These are phyloP conservation scores for Gloeostereum incarnatum DNA, from an alignment of 768 basidiomycete genomes.

Conservation along the genomic window DNA sequence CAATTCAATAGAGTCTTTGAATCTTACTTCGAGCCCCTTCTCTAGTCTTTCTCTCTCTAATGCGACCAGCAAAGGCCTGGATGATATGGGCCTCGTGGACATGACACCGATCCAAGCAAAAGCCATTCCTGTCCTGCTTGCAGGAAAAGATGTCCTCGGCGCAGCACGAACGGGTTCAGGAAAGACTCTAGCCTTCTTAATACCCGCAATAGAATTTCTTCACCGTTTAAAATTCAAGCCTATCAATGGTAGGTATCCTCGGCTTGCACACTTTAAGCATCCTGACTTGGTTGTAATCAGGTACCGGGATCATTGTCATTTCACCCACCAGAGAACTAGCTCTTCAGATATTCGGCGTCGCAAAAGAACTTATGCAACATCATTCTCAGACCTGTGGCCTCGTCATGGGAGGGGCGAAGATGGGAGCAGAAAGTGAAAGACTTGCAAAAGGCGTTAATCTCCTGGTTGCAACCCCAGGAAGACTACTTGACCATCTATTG, in stretches of 20 bases:
- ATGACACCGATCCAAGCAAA: conserved; percentile 94
- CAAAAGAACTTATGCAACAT: conserved; percentile 87
- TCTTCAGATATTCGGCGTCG: conserved; percentile 96
- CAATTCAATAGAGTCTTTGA: no score
- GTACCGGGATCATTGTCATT: conserved; percentile 91
- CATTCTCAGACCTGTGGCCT: conserved; percentile 95
- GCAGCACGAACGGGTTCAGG: conserved; percentile 96
- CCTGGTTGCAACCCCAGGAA: conserved; percentile 92
- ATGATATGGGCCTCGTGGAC: conserved; percentile 79
- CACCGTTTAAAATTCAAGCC: conserved; percentile 95
- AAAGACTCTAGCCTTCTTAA: conserved; percentile 94
- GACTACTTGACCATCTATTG: conserved; percentile 92
- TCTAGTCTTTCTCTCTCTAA: conserved; percentile 75
- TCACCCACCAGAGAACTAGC: conserved; percentile 95
- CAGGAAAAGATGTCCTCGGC: conserved; percentile 93
- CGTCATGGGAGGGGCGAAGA: conserved; percentile 96
- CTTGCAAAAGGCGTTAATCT: conserved; percentile 93
- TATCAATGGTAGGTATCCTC: conserved; percentile 61
- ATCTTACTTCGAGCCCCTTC: no score
- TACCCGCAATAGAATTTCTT: conserved; percentile 87
- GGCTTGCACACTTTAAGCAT: no score
- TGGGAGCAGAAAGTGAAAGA: conserved; percentile 92
- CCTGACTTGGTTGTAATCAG: conserved; percentile 27
- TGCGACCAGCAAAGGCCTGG: conserved; percentile 64
- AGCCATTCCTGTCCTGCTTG: conserved; percentile 83